Evolutionary conservation across 73 alveolate species (phyloP).

Genomic region (Tetrahymena elliotti): DNA sequence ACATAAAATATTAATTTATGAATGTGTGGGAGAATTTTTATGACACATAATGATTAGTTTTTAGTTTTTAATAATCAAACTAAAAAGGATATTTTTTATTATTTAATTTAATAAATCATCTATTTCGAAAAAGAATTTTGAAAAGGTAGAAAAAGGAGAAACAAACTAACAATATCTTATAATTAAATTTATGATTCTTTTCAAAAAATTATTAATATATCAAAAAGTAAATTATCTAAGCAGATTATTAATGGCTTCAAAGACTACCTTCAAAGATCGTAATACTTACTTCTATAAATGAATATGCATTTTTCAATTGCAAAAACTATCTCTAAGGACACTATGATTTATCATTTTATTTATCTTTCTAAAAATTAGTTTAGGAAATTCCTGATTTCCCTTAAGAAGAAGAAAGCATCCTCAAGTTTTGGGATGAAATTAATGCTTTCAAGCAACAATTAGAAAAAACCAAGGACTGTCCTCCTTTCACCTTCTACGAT

Average conservation of each 20-base stretch:
- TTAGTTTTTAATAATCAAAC: neutral
- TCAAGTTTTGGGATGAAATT: constrained; percentile 94
- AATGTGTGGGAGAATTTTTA: neutral
- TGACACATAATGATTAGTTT: neutral
- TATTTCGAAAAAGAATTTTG: neutral
- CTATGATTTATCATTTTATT: neutral
- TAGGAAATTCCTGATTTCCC: constrained; percentile 88
- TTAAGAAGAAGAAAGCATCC: constrained; percentile 89
- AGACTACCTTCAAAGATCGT: neutral
- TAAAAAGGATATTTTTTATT: neutral
- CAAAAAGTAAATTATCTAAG: neutral
- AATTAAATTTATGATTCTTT: neutral
- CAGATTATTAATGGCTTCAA: neutral
- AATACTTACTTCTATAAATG: neutral
- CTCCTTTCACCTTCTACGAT: constrained; percentile 96
- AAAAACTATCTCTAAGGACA: neutral
- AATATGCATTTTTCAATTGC: neutral
- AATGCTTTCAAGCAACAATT: constrained; percentile 94
- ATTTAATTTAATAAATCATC: neutral
- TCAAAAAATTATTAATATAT: neutral
- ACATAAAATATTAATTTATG: no score
- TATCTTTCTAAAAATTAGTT: neutral
- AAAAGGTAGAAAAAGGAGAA: neutral
- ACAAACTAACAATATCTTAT: neutral
- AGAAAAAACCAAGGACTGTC: constrained; percentile 79